Conservation (phyloP, 257 asterid genomes). For the Datura wrightii region DNA sequence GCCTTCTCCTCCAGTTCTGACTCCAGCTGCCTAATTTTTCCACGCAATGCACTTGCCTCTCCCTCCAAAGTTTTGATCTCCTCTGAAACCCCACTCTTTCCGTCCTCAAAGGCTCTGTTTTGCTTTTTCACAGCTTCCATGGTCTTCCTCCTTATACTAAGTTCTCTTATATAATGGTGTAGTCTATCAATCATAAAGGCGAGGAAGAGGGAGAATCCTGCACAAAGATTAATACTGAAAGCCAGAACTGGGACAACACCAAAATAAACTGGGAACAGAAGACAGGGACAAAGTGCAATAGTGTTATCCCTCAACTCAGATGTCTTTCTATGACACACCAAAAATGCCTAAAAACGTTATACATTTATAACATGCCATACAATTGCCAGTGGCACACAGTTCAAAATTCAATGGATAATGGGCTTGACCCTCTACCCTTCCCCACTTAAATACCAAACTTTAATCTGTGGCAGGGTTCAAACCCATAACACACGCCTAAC, state of each 20-base stretch:
- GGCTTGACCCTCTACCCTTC: background rate
- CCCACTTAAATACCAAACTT: background rate
- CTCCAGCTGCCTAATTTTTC: slow-evolving; percentile 61
- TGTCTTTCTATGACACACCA: background rate
- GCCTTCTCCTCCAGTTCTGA: slow-evolving; percentile 59
- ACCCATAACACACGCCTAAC: background rate
- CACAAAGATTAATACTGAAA: slow-evolving; percentile 22
- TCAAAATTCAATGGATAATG: background rate
- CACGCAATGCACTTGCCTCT: slow-evolving; percentile 53
- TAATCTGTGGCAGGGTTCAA: background rate
- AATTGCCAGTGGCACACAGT: background rate
- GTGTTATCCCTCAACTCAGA: background rate
- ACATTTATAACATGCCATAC: background rate
- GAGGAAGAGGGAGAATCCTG: slow-evolving; percentile 86
- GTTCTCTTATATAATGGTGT: slow-evolving; percentile 86
- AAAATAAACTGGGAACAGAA: slow-evolving; percentile 15
- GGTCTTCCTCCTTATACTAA: slow-evolving; percentile 72
- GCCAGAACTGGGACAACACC: slow-evolving; percentile 19
- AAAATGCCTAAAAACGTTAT: background rate
- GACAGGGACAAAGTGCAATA: background rate
- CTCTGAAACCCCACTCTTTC: slow-evolving; percentile 47
- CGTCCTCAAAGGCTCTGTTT: slow-evolving; percentile 62
- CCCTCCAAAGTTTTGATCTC: slow-evolving; percentile 64
- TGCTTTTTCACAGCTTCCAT: slow-evolving; percentile 78
- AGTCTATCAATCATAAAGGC: slow-evolving; percentile 80